Conservation (phyloP, 805 yeast genomes). For the Pichia nakasei region DNA sequence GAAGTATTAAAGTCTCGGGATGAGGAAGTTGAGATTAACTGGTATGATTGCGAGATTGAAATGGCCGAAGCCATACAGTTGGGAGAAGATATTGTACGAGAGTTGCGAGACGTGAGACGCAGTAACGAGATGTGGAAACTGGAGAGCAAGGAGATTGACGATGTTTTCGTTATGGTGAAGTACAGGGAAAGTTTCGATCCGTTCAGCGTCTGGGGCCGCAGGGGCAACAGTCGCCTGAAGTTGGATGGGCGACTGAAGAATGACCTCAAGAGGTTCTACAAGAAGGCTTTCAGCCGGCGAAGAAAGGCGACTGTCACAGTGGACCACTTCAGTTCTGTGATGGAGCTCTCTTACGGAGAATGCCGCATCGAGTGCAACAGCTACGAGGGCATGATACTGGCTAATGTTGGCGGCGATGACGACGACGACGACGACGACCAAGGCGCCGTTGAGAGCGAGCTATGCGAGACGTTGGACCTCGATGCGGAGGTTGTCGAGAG, state of each 20-base stretch:
- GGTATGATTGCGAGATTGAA: conserved; percentile 5
- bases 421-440: no score
- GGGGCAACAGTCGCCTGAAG: neutral
- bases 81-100: neutral
- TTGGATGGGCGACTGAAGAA: neutral
- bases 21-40: neutral
- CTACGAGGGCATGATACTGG: neutral
- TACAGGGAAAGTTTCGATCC: neutral
- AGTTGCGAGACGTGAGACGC: neutral
- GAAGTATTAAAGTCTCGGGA: neutral
- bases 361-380: neutral
- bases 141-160: no score
- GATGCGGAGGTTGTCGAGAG: no score
- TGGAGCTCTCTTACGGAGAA: neutral
- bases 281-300: neutral
- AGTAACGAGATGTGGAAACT: no score
- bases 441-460: no score
- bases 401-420: neutral
- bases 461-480: no score
- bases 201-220: neutral
- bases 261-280: neutral
- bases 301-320: neutral
- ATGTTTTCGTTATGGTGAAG: neutral
- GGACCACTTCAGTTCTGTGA: neutral
- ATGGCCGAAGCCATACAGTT: neutral